Conservation (phyloP, 2,329 filamentous ascomycete species). For the Ophioceras dolichostomum region DNA sequence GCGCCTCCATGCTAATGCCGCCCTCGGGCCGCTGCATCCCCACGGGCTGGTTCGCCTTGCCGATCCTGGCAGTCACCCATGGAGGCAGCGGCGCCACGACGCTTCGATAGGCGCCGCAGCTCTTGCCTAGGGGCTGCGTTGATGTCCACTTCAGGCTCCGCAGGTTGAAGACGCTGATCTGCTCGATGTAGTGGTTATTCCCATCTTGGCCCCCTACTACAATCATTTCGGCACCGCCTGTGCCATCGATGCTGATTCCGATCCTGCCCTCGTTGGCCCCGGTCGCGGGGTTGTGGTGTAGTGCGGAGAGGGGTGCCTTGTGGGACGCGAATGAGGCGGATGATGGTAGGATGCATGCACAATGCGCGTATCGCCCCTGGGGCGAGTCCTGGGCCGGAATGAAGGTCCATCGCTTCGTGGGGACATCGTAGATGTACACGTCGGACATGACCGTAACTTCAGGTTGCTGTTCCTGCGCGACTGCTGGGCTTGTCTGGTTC, state of each 20-base stretch:
- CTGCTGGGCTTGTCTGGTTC: slow-evolving; percentile 29
- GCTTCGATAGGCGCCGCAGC: slow-evolving; percentile 91
- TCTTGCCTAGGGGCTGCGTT: slow-evolving; percentile 75
- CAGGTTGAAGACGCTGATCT: slow-evolving; percentile 96
- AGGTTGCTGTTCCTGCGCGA: slow-evolving; percentile 54
- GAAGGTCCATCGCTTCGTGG: slow-evolving; percentile 71
- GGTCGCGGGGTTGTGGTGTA: slow-evolving; percentile 79
- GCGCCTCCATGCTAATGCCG: slow-evolving; percentile 38
- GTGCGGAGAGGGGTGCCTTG: slow-evolving; percentile 70
- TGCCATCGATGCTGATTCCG: slow-evolving; percentile 79
- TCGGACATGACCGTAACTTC: slow-evolving; percentile 97
- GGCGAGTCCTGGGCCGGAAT: slow-evolving; percentile 71
- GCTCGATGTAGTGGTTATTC: slow-evolving; percentile 97
- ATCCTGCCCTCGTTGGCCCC: slow-evolving; percentile 75
- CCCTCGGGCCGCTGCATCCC: slow-evolving; percentile 27
- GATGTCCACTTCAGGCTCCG: slow-evolving; percentile 92
- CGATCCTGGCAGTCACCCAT: slow-evolving; percentile 52
- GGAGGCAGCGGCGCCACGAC: slow-evolving; percentile 77
- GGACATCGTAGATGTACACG: slow-evolving; percentile 87
- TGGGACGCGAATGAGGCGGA: slow-evolving; percentile 77
- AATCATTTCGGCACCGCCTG: slow-evolving; percentile 91
- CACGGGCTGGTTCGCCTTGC: slow-evolving; percentile 35
- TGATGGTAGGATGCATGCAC: slow-evolving; percentile 82
- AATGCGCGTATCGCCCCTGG: slow-evolving; percentile 92
- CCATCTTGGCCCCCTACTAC: slow-evolving; percentile 94